Percentiles rank a stretch among this genome's conserved stretches.
These are phyloP conservation scores for Penicillium roqueforti DNA, from an alignment of 495 filamentous ascomycete species.

Conservation along the genomic window DNA sequence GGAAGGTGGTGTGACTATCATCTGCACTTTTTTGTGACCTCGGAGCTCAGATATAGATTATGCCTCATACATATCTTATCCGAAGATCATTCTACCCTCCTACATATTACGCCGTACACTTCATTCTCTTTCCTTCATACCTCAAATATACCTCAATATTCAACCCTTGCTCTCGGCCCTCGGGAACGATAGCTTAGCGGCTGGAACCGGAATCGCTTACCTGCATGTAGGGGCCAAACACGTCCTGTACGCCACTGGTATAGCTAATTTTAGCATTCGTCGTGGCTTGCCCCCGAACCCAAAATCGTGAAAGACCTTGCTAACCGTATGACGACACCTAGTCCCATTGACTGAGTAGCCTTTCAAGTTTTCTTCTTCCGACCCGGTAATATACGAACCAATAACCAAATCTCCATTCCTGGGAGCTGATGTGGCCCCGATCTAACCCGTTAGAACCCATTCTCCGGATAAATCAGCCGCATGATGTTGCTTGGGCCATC, in stretches of 20 bases:
- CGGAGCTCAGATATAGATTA: neutral
- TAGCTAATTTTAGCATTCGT: neutral
- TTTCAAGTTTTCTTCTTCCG: neutral
- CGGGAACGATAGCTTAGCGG: neutral
- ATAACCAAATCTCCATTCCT: neutral
- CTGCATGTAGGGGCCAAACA: conserved; percentile 17
- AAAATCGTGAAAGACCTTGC: neutral
- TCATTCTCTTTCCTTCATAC: neutral
- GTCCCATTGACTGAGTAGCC: too few relatives aligned
- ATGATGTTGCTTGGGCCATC: too few relatives aligned
- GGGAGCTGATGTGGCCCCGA: neutral
- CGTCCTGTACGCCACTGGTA: conserved; percentile 12
- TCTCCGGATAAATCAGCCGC: conserved; percentile 2
- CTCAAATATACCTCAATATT: neutral
- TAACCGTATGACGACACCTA: neutral
- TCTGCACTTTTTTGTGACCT: conserved; percentile 1
- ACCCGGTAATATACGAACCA: neutral
- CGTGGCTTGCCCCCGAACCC: neutral
- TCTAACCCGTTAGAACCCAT: neutral
- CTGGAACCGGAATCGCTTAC: neutral
- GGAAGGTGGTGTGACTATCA: neutral
- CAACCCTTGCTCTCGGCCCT: neutral
- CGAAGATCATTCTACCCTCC: neutral
- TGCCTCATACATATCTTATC: neutral
- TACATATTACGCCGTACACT: neutral